Evolutionary conservation across 345 rosid species (phyloP), one percentile per base, ranked within the genome.

Genomic region (Eucalyptus globulus): DNA sequence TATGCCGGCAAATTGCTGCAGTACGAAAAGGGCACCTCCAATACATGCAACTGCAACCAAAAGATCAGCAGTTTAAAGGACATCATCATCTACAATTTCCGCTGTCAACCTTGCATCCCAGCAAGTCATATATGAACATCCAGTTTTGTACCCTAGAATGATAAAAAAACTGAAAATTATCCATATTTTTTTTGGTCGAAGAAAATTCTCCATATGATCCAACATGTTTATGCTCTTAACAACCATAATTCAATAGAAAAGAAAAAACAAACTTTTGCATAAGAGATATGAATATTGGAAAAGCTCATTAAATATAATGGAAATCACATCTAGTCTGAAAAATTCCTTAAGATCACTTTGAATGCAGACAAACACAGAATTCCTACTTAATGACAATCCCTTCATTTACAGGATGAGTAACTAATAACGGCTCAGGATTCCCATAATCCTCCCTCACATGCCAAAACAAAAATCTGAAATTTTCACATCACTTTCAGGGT

Each of bases 1-100:
- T 91, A 96, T 95, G 69, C 98, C 98, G 8, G 97, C 97, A 91
- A 96, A 95, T 90, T 96, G 98, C 91, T 96, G 98, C 49, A 96
- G 95, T 81, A 91, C 83, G 90, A 93, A 96, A 87, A 96, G 97
- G 83, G 94, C 90, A 87, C 97, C 97, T 54, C 97, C 98, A 80
- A 94, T 90, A 45, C 93, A 91, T 89, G 95, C 95, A 93, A 93
- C 98, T 95, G 96, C 93, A 95, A 80, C 89, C 89, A 91, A 13
- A 88, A 47, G 90, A 91, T 76, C 27, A 76, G 29, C 85, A 53
- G 58, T 40, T 67, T 51, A 31, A 45, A 85, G 8, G 40, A 83
- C 37, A 43, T 62, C 5, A 58, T 60, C 16, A 44, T 58, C 53
- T 26, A 27, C 40, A 87, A 43, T 40, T 76, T 86, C 56, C 15